Conservation (phyloP, 225 moss, liverwort and hornwort species). For the Climacium dendroides region DNA sequence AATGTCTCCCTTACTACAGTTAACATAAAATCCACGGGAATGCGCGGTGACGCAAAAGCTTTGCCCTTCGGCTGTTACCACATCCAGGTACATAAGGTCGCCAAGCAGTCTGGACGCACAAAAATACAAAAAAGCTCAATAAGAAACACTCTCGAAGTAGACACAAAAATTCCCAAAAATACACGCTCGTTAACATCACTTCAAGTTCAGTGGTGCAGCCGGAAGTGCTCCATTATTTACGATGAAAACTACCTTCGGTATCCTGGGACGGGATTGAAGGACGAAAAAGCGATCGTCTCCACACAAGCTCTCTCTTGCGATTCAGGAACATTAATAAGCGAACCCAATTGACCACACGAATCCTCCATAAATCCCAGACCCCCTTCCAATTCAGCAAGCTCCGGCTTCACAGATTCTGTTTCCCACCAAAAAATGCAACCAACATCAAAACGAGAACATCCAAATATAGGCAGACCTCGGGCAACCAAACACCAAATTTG, state of each 20-base stretch:
- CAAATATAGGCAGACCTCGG: neutral
- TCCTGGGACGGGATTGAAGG: slow-evolving; percentile 90
- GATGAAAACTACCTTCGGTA: slow-evolving; percentile 61
- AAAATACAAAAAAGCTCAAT: neutral
- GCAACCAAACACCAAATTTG: neutral
- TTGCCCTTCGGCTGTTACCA: slow-evolving; percentile 66
- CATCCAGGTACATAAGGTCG: slow-evolving; percentile 82
- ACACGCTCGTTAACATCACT: neutral
- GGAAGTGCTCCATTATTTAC: neutral
- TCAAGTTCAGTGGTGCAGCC: neutral
- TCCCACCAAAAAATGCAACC: neutral
- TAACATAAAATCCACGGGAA: slow-evolving; percentile 58
- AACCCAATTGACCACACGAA: slow-evolving; percentile 41
- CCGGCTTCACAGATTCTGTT: slow-evolving; percentile 40
- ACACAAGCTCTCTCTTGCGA: slow-evolving; percentile 49
- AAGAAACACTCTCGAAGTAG: neutral
- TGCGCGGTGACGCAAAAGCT: slow-evolving; percentile 60
- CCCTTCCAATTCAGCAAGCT: slow-evolving; percentile 76
- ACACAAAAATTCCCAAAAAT: neutral
- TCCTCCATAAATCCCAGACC: slow-evolving; percentile 92
- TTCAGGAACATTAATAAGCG: slow-evolving; percentile 40
- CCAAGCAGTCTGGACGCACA: slow-evolving; percentile 57
- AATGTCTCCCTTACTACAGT: slow-evolving; percentile 61
- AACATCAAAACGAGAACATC: neutral
- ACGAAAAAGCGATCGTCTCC: slow-evolving; percentile 79